Percentiles rank a stretch among this genome's conserved stretches.
phyloP scores from a whole-genome alignment of 208 protist genomes.

The Trypanosoma congolense region DNA sequence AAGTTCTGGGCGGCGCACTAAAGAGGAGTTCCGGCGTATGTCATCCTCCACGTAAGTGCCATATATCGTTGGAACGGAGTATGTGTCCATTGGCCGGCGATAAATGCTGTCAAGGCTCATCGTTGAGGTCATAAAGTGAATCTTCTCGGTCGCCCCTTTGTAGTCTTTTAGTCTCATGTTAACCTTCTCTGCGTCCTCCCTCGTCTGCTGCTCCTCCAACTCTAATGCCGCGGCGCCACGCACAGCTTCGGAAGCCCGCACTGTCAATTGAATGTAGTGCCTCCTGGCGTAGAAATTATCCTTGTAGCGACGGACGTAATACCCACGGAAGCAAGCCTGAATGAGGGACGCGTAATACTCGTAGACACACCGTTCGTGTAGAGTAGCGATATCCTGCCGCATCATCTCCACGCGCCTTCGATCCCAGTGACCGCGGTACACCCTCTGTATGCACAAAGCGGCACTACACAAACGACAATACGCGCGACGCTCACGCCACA shows the following conservation, averaged over 20 bases:
- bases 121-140: slow-evolving; percentile 58
- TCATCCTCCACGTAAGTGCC: slow-evolving; percentile 47
- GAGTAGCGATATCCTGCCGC: slow-evolving; percentile 1
- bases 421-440: slow-evolving; percentile 45
- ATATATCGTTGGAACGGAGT: slow-evolving; percentile 18
- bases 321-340: slow-evolving; percentile 63
- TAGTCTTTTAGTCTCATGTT: slow-evolving; percentile 16
- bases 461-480: slow-evolving; percentile 20
- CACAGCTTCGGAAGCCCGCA: slow-evolving; percentile 24
- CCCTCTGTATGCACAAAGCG: slow-evolving; percentile 41
- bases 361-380: slow-evolving; percentile 40
- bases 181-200: slow-evolving; percentile 9
- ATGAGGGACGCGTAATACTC: slow-evolving; percentile 65
- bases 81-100: slow-evolving; percentile 10
- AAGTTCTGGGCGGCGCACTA: slow-evolving; percentile 17
- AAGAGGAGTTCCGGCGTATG: slow-evolving; percentile 29
- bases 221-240: slow-evolving; percentile 24
- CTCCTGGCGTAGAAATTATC: slow-evolving; percentile 67
- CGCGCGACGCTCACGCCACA: slow-evolving; percentile 28
- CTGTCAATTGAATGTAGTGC: slow-evolving; percentile 40
- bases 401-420: slow-evolving; percentile 23
- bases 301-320: slow-evolving; percentile 32
- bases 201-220: slow-evolving; percentile 19
- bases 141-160: slow-evolving; percentile 29
- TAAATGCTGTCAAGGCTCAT: slow-evolving; percentile 45